These are phyloP conservation scores for Botrytis tulipae DNA, from an alignment of 2,329 filamentous ascomycete species.

Conservation along the genomic window DNA sequence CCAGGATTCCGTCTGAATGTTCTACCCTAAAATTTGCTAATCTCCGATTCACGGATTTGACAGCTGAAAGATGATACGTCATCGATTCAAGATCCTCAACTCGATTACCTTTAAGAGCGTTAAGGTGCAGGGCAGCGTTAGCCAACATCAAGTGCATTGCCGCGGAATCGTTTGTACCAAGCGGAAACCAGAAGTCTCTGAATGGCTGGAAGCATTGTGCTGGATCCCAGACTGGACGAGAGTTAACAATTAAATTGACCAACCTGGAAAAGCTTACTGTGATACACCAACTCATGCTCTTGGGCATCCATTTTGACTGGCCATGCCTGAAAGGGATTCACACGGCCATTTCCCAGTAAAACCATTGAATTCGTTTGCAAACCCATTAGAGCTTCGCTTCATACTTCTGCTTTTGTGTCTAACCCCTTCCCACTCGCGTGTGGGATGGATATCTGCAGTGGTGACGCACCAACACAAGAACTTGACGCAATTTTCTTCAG, in stretches of 20 bases:
- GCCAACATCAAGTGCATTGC: not conserved
- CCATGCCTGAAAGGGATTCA: conserved; percentile 1
- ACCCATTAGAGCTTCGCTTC: not conserved
- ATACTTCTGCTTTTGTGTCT: not conserved
- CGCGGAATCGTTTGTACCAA: not conserved
- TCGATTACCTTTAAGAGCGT: not conserved
- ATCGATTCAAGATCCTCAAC: not conserved
- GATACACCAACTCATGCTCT: conserved; percentile 3
- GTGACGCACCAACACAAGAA: not conserved
- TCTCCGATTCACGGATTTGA: conserved; percentile 9
- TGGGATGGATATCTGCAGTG: not conserved
- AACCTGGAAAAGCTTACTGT: not conserved
- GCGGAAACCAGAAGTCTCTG: conserved; percentile 10
- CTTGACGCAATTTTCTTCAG: not conserved
- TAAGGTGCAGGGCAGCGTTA: not conserved
- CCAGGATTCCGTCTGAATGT: not conserved
- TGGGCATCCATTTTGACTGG: not conserved
- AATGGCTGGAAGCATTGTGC: not conserved
- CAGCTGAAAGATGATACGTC: not conserved
- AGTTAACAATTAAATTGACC: not conserved
- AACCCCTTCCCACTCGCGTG: not conserved
- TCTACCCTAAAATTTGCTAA: not conserved
- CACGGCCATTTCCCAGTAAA: not conserved
- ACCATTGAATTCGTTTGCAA: not conserved
- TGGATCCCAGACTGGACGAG: not conserved